Evolutionary conservation across 1,139 yeast genomes (phyloP), one percentile per base, ranked within the genome.

Genomic region (Debaryomycetaceae sp.): DNA sequence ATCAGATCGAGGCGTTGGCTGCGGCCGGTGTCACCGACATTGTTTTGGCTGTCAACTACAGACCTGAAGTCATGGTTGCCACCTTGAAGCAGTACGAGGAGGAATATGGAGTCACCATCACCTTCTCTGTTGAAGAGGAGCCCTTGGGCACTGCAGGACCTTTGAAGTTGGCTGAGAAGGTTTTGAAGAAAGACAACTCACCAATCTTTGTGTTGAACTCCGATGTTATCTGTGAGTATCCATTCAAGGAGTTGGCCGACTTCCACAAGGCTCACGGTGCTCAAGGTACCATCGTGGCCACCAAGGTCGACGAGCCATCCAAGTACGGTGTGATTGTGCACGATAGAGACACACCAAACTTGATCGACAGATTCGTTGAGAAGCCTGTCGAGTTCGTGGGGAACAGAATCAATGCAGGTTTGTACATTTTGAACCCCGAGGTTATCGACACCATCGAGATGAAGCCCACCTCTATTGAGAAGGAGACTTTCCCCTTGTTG

Each of bases 111-210:
- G 96, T 95, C 56, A 76, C 78, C 60, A 95, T 95, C 72, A 90
- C 98, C 48, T 95, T 95, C 77, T 89, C 97, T 44, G 98, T 95
- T 57, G 99, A 95, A 78, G 95, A 93, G 67, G 99, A 95, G 77
- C 99, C 99, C 50, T 81, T 95, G 68, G 99, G 98, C 55, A 93
- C 99, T 56, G 99, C 99, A 55, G 99, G 99, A 68, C 99, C 99
- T 53, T 81, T 93, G 68, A 93, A 91, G 75, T 86, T 93, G 64
- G 99, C 99, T 56, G 98, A 91, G 76, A 80, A 87, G 56, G 85
- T 93, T 49, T 81, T 93, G 70, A 87, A 82, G 73, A 95, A 93
- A 80, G 99, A 95, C 72, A 83, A 88, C 69, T 76, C 96, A 49
- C 99, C 99, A 55, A 90, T 95, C 77, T 95, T 95, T 61, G 99